A percentile compares a stretch with the other conserved stretches of the same genome.
Conservation (phyloP, 768 basidiomycete genomes). For the Tubosaeta sp. region DNA sequence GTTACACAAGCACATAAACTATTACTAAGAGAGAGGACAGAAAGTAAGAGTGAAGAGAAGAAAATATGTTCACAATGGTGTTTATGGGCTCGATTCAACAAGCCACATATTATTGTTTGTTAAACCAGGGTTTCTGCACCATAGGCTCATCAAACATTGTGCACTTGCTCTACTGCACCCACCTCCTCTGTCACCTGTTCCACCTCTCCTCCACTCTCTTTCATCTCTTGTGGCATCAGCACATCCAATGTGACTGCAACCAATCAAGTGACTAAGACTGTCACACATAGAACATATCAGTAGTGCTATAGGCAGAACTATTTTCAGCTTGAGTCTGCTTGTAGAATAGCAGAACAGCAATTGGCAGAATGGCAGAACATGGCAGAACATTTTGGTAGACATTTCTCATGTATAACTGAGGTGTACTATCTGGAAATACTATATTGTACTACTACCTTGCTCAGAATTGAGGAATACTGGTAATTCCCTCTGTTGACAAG, state of each 20-base stretch:
- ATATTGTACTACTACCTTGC: neutral
- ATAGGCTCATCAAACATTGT: neutral
- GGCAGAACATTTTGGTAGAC: neutral
- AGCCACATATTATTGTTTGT: too few relatives aligned
- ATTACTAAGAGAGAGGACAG: too few relatives aligned
- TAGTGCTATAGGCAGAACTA: slow-evolving; percentile 12
- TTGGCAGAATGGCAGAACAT: slow-evolving; percentile 7
- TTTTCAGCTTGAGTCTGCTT: slow-evolving; percentile 1
- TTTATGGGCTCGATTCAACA: too few relatives aligned
- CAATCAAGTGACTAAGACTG: too few relatives aligned
- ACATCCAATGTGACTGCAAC: slow-evolving; percentile 56
- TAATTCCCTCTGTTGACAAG: neutral
- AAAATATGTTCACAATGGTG: too few relatives aligned
- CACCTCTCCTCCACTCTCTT: slow-evolving; percentile 22
- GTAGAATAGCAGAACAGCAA: slow-evolving; percentile 5
- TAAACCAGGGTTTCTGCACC: too few relatives aligned
- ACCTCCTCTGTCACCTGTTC: slow-evolving; percentile 22
- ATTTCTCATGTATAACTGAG: neutral
- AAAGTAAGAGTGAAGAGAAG: too few relatives aligned
- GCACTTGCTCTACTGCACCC: slow-evolving; percentile 8
- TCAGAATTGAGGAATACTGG: neutral
- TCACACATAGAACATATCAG: too few relatives aligned
- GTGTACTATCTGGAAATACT: neutral
- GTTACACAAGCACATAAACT: too few relatives aligned
- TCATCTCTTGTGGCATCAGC: slow-evolving; percentile 42